phyloP scores from a whole-genome alignment of 306 rosid genomes.

The Gleditsia sinensis region DNA sequence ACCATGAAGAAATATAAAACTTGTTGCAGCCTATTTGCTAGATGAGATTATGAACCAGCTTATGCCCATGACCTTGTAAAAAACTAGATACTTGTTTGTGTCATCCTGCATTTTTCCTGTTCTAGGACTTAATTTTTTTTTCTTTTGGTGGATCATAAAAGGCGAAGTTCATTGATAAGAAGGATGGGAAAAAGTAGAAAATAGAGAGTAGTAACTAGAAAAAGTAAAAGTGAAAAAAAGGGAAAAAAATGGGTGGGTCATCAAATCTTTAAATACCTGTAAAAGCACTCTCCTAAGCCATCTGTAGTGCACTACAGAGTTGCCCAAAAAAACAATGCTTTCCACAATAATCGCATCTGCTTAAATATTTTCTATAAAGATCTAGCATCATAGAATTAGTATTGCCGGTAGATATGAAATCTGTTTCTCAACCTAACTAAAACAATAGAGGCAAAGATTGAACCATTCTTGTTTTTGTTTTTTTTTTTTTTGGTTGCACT shows the following conservation, averaged over 20 bases:
- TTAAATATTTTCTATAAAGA: no score
- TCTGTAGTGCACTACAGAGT: neutral
- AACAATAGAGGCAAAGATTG: neutral
- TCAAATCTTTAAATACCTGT: neutral
- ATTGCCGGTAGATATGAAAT: neutral
- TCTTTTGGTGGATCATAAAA: neutral
- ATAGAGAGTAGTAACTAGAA: neutral
- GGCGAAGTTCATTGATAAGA: neutral
- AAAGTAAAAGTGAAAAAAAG: neutral
- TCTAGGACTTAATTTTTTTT: neutral
- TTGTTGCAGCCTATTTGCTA: neutral
- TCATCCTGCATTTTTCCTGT: neutral
- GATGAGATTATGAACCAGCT: neutral
- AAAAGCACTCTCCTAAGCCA: neutral
- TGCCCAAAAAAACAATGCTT: neutral
- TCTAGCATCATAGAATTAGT: neutral
- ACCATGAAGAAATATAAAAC: neutral
- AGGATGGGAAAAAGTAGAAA: neutral
- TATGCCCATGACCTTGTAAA: neutral
- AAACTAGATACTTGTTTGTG: neutral
- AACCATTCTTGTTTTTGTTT: neutral
- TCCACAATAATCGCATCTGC: no score
- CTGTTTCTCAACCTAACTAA: neutral
- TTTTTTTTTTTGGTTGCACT: no score
- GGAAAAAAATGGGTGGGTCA: neutral